phyloP scores from a whole-genome alignment of 768 basidiomycete genomes.

The Suillus placidus region DNA sequence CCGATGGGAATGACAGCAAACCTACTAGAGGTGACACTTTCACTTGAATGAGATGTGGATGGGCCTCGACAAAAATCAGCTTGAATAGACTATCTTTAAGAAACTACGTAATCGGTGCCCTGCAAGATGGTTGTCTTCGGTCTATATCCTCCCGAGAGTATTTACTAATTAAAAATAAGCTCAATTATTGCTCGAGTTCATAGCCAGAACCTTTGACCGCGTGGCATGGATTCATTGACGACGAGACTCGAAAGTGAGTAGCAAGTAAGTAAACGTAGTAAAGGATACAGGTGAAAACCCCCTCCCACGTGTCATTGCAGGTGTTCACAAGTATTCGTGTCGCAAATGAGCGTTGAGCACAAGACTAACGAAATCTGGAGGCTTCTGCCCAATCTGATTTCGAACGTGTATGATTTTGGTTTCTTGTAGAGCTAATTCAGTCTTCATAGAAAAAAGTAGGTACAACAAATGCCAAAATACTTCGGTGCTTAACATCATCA shows the following conservation, averaged over 20 bases:
- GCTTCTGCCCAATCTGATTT: not conserved
- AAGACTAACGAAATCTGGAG: not conserved
- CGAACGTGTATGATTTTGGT: not conserved
- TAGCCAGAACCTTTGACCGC: not conserved
- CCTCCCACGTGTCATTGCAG: not conserved
- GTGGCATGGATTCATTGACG: not conserved
- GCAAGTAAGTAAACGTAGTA: not conserved
- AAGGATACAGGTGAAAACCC: not conserved
- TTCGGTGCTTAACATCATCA: conserved; percentile 25
- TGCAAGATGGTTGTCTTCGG: not conserved
- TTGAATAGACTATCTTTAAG: not conserved
- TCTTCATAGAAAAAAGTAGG: too few species aligned
- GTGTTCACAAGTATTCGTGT: not conserved
- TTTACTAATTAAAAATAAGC: not conserved
- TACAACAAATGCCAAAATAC: conserved; percentile 2
- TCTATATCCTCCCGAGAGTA: not conserved
- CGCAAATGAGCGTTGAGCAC: not conserved
- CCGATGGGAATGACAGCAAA: not conserved
- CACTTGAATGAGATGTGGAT: not conserved
- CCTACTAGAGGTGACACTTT: not conserved
- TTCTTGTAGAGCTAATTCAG: not conserved
- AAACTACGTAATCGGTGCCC: not conserved
- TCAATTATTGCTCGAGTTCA: not conserved
- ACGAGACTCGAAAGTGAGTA: too few species aligned
- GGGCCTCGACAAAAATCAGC: not conserved